A percentile compares a stretch with the other conserved stretches of the same genome.
Conservation (phyloP, 2,329 filamentous ascomycete species). For the Colletotrichum graminicola region DNA sequence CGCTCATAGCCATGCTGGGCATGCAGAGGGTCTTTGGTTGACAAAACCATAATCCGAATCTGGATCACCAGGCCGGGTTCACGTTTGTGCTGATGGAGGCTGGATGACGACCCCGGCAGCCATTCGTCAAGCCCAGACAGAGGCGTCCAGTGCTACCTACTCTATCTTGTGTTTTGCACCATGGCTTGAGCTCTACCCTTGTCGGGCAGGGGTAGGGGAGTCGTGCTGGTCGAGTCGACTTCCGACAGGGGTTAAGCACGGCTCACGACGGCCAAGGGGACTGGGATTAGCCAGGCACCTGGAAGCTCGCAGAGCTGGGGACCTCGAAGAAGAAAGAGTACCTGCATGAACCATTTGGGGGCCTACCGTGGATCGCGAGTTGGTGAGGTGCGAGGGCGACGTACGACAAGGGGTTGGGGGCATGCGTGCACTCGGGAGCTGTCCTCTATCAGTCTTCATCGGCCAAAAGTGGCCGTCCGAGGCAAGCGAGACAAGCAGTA, state of each 20-base stretch:
- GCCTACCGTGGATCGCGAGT: conserved; percentile 34
- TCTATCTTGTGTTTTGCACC: conserved; percentile 32
- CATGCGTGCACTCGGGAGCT: conserved; percentile 17
- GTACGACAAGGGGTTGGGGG: conserved; percentile 27
- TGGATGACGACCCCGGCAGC: conserved; percentile 11
- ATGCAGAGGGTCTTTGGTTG: conserved; percentile 4
- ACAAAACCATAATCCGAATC: conserved; percentile 26
- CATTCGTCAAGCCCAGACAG: conserved; percentile 26
- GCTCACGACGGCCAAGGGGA: conserved; percentile 31
- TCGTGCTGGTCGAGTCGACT: conserved; percentile 23
- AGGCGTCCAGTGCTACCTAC: conserved; percentile 20
- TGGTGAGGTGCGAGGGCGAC: conserved; percentile 36
- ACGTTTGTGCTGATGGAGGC: conserved; percentile 17
- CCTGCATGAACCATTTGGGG: conserved; percentile 42
- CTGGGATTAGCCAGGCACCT: conserved; percentile 35
- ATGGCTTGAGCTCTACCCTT: conserved; percentile 25
- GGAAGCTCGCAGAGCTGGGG: conserved; percentile 23
- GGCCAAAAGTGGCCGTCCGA: conserved; percentile 28
- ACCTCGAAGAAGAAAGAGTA: conserved; percentile 38
- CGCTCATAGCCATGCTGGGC: conserved; percentile 13
- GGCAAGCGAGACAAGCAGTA: conserved; percentile 32
- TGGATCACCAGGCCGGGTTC: conserved; percentile 22
- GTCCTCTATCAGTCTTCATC: conserved; percentile 21
- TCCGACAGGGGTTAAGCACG: conserved; percentile 21
- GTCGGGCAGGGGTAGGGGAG: conserved; percentile 10